A percentile compares a stretch with the other conserved stretches of the same genome.
phyloP scores from a whole-genome alignment of 2,329 filamentous ascomycete species.

The Alternaria longipes region DNA sequence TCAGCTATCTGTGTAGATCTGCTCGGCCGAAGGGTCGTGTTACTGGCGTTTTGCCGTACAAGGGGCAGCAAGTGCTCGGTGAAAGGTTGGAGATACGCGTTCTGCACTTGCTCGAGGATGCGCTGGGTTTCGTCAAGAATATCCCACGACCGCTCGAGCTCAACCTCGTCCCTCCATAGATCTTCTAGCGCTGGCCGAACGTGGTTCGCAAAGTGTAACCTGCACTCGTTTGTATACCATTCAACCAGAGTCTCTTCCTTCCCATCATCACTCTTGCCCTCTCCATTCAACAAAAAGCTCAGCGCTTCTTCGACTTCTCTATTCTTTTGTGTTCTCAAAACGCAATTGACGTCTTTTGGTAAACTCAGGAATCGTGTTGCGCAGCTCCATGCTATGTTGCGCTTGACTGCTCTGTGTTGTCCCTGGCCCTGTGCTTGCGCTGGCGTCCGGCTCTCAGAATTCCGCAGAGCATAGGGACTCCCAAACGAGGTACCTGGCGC shows the following conservation, averaged over 20 bases:
- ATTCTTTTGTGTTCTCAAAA: conserved; percentile 27
- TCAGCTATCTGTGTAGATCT: conserved; percentile 47
- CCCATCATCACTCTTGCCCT: conserved; percentile 41
- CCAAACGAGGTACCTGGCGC: conserved; percentile 54
- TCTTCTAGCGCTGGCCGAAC: conserved; percentile 41
- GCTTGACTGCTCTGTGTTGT: conserved; percentile 47
- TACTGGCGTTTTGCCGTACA: conserved; percentile 35
- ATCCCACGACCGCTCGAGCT: conserved; percentile 37
- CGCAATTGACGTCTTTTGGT: conserved; percentile 37
- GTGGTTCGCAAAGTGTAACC: conserved; percentile 52
- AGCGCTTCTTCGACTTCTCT: conserved; percentile 50
- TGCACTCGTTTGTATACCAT: conserved; percentile 59
- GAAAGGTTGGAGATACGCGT: conserved; percentile 50
- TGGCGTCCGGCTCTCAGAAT: conserved; percentile 28
- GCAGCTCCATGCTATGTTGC: conserved; percentile 57
- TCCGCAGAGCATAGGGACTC: conserved; percentile 39
- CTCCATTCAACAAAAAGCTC: conserved; percentile 46
- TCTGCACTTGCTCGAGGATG: conserved; percentile 49
- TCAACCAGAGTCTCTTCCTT: conserved; percentile 48
- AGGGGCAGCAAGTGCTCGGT: conserved; percentile 46
- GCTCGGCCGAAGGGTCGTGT: conserved; percentile 45
- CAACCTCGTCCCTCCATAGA: conserved; percentile 43
- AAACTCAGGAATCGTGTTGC: conserved; percentile 56
- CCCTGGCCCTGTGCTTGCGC: conserved; percentile 45
- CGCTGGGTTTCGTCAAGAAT: conserved; percentile 50